phyloP scores from a whole-genome alignment of 495 filamentous ascomycete species.

The Aspergillus ostianus region DNA sequence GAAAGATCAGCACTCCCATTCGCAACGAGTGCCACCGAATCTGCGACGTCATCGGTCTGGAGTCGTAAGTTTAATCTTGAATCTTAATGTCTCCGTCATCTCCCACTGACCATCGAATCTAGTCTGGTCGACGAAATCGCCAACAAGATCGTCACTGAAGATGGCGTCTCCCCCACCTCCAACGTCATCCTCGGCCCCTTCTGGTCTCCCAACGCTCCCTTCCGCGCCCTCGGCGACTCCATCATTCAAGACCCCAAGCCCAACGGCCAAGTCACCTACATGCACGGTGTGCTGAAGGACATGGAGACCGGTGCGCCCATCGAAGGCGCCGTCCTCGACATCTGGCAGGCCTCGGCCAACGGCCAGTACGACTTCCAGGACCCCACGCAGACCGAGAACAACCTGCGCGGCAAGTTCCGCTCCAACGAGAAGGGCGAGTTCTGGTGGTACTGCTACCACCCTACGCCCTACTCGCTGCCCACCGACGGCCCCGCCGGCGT shows the following conservation, averaged over 20 bases:
- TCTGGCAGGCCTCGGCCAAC: constrained; percentile 84
- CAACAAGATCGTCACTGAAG: constrained; percentile 73
- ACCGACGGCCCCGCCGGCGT: constrained; percentile 71
- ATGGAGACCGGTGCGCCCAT: constrained; percentile 71
- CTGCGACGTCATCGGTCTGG: constrained; percentile 76
- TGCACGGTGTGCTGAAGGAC: constrained; percentile 75
- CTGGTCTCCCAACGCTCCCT: constrained; percentile 81
- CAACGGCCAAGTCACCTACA: constrained; percentile 62
- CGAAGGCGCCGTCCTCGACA: constrained; percentile 69
- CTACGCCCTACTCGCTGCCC: constrained; percentile 76
- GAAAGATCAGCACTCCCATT: constrained; percentile 54
- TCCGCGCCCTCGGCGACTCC: constrained; percentile 65
- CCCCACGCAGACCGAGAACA: constrained; percentile 72
- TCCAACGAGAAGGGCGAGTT: constrained; percentile 74
- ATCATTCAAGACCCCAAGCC: constrained; percentile 68
- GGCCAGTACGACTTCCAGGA: constrained; percentile 91
- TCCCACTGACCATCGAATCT: constrained; percentile 1
- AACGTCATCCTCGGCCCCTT: constrained; percentile 84
- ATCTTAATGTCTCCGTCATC: background rate
- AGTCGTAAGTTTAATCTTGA: constrained; percentile 58
- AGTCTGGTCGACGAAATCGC: constrained; percentile 83
- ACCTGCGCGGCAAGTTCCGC: constrained; percentile 80
- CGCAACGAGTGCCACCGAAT: constrained; percentile 77
- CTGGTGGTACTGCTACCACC: constrained; percentile 79
- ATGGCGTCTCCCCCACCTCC: constrained; percentile 69